Percentiles rank a stretch among this genome's conserved stretches.
phyloP scores from a whole-genome alignment of 345 rosid genomes.

The Salix koriyanagi region DNA sequence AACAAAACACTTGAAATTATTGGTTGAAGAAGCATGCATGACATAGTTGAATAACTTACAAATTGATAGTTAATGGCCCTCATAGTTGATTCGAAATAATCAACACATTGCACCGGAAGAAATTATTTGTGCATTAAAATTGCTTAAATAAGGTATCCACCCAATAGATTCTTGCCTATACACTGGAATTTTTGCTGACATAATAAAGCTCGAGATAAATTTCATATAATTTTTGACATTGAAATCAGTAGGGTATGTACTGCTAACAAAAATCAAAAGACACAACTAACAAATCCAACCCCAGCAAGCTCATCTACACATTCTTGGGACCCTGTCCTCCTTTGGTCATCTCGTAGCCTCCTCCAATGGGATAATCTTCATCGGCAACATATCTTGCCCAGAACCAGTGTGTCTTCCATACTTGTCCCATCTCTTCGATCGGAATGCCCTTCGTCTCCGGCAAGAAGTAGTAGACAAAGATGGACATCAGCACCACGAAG shows the following conservation, averaged over 20 bases:
- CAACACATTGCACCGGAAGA: background rate
- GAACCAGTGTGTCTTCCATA: conserved; percentile 64
- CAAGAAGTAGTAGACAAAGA: conserved; percentile 50
- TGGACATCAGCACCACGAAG: conserved; percentile 56
- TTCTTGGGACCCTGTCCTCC: conserved; percentile 26
- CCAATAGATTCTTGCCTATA: background rate
- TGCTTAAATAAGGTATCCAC: background rate
- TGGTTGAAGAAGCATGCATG: background rate
- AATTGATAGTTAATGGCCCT: too few relatives aligned
- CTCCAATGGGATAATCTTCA: conserved; percentile 25
- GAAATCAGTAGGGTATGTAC: conserved; percentile 22
- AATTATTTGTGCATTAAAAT: background rate
- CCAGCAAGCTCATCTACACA: conserved; percentile 18
- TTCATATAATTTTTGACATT: background rate
- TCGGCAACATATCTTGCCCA: conserved; percentile 53
- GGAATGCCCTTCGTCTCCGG: conserved; percentile 74
- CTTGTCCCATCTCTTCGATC: conserved; percentile 60
- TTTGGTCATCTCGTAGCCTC: conserved; percentile 47
- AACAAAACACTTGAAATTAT: background rate
- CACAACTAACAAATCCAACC: background rate
- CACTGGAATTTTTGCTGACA: background rate
- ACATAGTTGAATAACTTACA: background rate
- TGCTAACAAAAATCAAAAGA: conserved; percentile 1
- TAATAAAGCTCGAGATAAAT: background rate
- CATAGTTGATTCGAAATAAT: background rate